A percentile compares a stretch with the other conserved stretches of the same genome.
Conservation (phyloP, 345 rosid species). For the Alliaria petiolata region DNA sequence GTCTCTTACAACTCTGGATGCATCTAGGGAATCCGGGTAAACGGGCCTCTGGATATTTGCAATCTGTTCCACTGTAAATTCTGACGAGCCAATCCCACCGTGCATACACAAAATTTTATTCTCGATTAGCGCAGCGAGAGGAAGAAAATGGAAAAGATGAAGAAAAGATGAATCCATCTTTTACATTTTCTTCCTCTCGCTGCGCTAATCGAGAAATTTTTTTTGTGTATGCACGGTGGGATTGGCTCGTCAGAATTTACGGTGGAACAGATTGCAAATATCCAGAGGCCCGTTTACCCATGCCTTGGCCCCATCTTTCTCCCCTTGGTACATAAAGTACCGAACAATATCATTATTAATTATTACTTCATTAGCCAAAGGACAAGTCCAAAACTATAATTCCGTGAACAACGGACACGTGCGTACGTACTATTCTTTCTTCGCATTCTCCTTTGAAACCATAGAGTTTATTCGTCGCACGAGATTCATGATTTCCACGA, state of each 20-base stretch:
- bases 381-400: not conserved
- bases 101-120: slow-evolving; percentile 86
- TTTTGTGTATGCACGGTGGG: slow-evolving; percentile 91
- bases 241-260: slow-evolving; percentile 68
- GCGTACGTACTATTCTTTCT: slow-evolving; percentile 58
- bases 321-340: slow-evolving; percentile 36
- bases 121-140: slow-evolving; percentile 86
- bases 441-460: slow-evolving; percentile 81
- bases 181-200: slow-evolving; percentile 84
- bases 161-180: slow-evolving; percentile 68
- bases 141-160: slow-evolving; percentile 76
- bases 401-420: too few species aligned
- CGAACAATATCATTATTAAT: not conserved
- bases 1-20: slow-evolving; percentile 68
- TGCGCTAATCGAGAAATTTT: slow-evolving; percentile 76
- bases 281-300: slow-evolving; percentile 86
- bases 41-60: slow-evolving; percentile 79
- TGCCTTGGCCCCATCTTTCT: slow-evolving; percentile 68
- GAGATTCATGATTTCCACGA: slow-evolving; percentile 93
- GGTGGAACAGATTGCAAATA: slow-evolving; percentile 70
- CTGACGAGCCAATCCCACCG: slow-evolving; percentile 83
- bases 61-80: slow-evolving; percentile 62
- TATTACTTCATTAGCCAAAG: not conserved
- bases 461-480: slow-evolving; percentile 56
- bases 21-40: slow-evolving; percentile 48